These are phyloP conservation scores for Thalassia testudinum DNA, from an alignment of 116 monocot species.

Conservation along the genomic window DNA sequence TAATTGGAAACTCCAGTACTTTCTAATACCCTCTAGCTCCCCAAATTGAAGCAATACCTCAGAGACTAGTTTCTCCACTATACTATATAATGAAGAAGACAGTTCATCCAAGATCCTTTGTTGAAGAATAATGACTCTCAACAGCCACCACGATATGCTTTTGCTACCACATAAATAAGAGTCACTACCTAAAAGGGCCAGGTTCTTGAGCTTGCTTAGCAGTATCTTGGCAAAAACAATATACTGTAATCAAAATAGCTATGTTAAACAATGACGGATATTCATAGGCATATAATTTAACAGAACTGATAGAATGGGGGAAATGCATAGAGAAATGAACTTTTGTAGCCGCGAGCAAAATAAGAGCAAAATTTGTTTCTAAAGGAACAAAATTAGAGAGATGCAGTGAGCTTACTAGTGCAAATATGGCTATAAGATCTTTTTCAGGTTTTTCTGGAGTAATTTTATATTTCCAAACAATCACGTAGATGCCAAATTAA, in stretches of 20 bases:
- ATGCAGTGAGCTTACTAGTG: too few species aligned
- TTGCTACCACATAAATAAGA: constrained; percentile 17
- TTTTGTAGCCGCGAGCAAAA: too few species aligned
- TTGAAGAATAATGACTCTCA: constrained; percentile 50
- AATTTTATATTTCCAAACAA: too few species aligned
- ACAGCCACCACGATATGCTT: constrained; percentile 87
- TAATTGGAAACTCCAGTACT: constrained; percentile 54
- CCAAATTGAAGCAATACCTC: constrained; percentile 58
- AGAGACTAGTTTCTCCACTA: constrained; percentile 33
- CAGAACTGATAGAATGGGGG: too few species aligned
- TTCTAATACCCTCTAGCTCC: constrained; percentile 27
- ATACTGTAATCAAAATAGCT: constrained; percentile 50
- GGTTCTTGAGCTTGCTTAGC: constrained; percentile 37
- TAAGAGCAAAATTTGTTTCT: too few species aligned
- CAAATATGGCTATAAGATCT: too few species aligned
- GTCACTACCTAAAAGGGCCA: constrained; percentile 10
- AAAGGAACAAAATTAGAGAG: too few species aligned
- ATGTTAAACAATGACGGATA: constrained; percentile 2
- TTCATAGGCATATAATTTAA: too few species aligned
- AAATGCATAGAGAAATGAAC: too few species aligned
- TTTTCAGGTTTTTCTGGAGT: too few species aligned
- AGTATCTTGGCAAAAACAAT: constrained; percentile 55
- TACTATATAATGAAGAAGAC: constrained; percentile 61
- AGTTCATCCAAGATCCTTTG: constrained; percentile 77
- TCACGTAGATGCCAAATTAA: too few species aligned